These are phyloP conservation scores for Aureobasidium leucospermi DNA, from an alignment of 2,329 filamentous ascomycete genomes.

Conservation along the genomic window DNA sequence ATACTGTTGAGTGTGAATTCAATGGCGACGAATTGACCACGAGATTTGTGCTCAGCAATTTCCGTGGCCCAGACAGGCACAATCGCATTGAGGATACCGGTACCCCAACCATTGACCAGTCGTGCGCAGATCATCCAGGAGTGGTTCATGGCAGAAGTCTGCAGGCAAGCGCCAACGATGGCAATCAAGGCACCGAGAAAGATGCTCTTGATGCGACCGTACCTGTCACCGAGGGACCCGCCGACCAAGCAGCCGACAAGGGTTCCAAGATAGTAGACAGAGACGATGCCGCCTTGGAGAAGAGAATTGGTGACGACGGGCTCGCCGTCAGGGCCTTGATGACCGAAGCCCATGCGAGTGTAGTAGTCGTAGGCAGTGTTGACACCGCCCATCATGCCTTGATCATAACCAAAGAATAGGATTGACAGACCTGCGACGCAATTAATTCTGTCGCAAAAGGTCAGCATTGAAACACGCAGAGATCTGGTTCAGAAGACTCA, in stretches of 20 bases:
- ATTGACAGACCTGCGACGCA: slow-evolving; percentile 36
- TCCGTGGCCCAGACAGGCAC: slow-evolving; percentile 48
- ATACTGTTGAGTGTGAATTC: slow-evolving; percentile 61
- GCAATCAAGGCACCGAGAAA: slow-evolving; percentile 43
- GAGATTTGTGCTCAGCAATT: slow-evolving; percentile 45
- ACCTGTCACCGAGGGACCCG: slow-evolving; percentile 42
- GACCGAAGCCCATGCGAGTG: slow-evolving; percentile 40
- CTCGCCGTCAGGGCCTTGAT: slow-evolving; percentile 37
- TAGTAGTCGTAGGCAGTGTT: slow-evolving; percentile 24
- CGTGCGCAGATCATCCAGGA: slow-evolving; percentile 45
- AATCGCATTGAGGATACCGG: slow-evolving; percentile 43
- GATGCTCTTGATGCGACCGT: slow-evolving; percentile 44
- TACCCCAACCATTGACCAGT: slow-evolving; percentile 46
- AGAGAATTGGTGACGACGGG: slow-evolving; percentile 52
- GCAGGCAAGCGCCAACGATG: slow-evolving; percentile 42
- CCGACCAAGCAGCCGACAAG: slow-evolving; percentile 41
- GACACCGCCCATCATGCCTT: slow-evolving; percentile 29
- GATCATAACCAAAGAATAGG: slow-evolving; percentile 33
- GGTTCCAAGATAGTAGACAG: slow-evolving; percentile 50
- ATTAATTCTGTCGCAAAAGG: not conserved
- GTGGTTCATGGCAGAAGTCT: slow-evolving; percentile 37
- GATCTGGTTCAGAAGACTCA: not conserved
- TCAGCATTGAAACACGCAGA: not conserved
- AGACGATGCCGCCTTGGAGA: slow-evolving; percentile 55
- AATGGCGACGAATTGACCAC: slow-evolving; percentile 53